phyloP scores from a whole-genome alignment of 805 yeast species.

The Metschnikowia sp. region DNA sequence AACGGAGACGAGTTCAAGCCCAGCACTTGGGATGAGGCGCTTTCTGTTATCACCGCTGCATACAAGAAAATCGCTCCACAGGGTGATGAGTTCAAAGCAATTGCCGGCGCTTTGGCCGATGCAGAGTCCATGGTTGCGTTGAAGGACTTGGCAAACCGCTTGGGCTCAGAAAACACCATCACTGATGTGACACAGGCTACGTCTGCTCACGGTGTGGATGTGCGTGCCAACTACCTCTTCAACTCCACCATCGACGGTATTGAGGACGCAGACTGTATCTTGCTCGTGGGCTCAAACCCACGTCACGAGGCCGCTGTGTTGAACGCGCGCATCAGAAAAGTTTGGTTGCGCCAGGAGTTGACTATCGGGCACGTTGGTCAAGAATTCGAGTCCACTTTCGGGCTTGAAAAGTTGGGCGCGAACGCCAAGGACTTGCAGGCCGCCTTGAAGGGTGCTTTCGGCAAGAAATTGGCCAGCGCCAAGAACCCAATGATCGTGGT shows the following conservation, averaged over 20 bases:
- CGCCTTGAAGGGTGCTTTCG: slow-evolving; percentile 67
- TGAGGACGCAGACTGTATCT: slow-evolving; percentile 78
- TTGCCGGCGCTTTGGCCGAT: slow-evolving; percentile 78
- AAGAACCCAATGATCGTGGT: slow-evolving; percentile 73
- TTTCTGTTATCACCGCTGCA: slow-evolving; percentile 64
- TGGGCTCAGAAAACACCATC: slow-evolving; percentile 79
- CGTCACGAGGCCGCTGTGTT: slow-evolving; percentile 88
- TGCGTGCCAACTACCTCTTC: slow-evolving; percentile 76
- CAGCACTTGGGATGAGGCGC: slow-evolving; percentile 86
- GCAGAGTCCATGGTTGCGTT: slow-evolving; percentile 80
- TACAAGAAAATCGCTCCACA: slow-evolving; percentile 52
- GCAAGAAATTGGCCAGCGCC: slow-evolving; percentile 63
- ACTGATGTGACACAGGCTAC: slow-evolving; percentile 62
- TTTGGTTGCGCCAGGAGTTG: slow-evolving; percentile 66
- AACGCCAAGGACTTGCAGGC: slow-evolving; percentile 51
- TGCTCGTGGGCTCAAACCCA: slow-evolving; percentile 83
- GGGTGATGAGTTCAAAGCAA: slow-evolving; percentile 73
- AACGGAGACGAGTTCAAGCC: slow-evolving; percentile 65
- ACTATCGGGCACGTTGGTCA: slow-evolving; percentile 75
- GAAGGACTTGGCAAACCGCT: slow-evolving; percentile 71
- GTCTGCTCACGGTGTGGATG: slow-evolving; percentile 62
- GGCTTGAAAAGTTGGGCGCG: slow-evolving; percentile 59
- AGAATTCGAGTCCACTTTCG: slow-evolving; percentile 73
- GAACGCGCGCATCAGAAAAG: slow-evolving; percentile 78
- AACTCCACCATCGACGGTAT: slow-evolving; percentile 76